Evolutionary conservation across 1,284 basidiomycete species (phyloP), one percentile per base, ranked within the genome.

Genomic region (Neolentinus lepideus): DNA sequence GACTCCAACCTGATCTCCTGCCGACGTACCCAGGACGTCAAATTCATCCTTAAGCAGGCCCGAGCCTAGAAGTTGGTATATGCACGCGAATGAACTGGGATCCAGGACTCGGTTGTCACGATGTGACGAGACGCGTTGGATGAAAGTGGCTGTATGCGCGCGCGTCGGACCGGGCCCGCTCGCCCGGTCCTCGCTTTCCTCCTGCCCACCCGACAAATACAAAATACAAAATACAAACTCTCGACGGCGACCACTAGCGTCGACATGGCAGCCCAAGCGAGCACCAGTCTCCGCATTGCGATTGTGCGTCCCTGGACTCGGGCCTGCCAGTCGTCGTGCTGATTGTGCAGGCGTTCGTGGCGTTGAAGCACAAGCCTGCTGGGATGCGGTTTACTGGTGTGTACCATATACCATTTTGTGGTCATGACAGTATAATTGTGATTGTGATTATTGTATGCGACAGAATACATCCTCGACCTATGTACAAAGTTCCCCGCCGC

Each of bases 401-500:
- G 47, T 25, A n/a, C n/a, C n/a, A n/a, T n/a, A n/a, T n/a, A n/a
- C n/a, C n/a, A n/a, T n/a, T n/a, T n/a, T n/a, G n/a, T n/a, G n/a
- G n/a, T n/a, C n/a, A n/a, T n/a, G n/a, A n/a, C n/a, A n/a, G n/a
- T 50, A n/a, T 50, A 25, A 11, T 25, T n/a, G 21, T 29, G 21
- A 50, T 16, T 50, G 24, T 50, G 6, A 21, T n/a, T 16, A n/a
- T 43, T 43, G 19, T 4, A n/a, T 4, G 38, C 6, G 38, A 43
- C 47, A 50, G 47, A 25, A 26, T 50, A 50, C 47, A 16, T 50
- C 14, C 47, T 50, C 27, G 47, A 50, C 27, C 47, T 50, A 26
- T 50, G 27, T n/a, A 22, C 11, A 4, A 25, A 8, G 10, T 50
- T 50, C 27, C 47, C 47, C 8, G 25, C 14, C n/a, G 6, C 47